phyloP scores from a whole-genome alignment of 495 filamentous ascomycete species.

The Tuber brumale region DNA sequence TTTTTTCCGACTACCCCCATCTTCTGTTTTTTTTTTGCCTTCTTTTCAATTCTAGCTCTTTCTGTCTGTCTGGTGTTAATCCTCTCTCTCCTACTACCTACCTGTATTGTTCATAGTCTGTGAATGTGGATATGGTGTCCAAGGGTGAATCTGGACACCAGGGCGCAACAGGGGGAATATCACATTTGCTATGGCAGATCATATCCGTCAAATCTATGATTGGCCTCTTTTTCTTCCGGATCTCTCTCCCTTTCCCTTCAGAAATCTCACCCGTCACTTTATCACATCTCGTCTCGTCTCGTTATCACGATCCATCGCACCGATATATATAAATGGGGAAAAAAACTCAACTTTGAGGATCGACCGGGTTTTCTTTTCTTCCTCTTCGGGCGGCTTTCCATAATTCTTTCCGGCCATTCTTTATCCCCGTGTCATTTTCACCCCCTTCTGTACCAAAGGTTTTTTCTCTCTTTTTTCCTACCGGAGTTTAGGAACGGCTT shows the following conservation, averaged over 20 bases:
- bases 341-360: neutral
- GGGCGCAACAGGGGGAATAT: neutral
- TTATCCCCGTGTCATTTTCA: neutral
- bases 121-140: neutral
- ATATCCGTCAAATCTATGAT: neutral
- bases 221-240: neutral
- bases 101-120: neutral
- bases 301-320: neutral
- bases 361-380: neutral
- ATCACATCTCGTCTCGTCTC: neutral
- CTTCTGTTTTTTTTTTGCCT: constrained; percentile 4
- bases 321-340: neutral
- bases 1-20: neutral
- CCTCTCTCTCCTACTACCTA: neutral
- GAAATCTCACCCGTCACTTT: neutral
- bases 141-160: neutral
- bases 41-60: constrained; percentile 9
- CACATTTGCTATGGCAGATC: neutral
- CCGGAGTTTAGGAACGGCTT: neutral
- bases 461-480: neutral
- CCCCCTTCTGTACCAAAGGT: neutral
- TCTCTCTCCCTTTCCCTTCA: neutral
- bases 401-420: neutral
- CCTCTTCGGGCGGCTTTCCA: neutral
- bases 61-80: constrained; percentile 6